phyloP scores from a whole-genome alignment of 148 eudicot species.

The Heliamphora exappendiculata region DNA sequence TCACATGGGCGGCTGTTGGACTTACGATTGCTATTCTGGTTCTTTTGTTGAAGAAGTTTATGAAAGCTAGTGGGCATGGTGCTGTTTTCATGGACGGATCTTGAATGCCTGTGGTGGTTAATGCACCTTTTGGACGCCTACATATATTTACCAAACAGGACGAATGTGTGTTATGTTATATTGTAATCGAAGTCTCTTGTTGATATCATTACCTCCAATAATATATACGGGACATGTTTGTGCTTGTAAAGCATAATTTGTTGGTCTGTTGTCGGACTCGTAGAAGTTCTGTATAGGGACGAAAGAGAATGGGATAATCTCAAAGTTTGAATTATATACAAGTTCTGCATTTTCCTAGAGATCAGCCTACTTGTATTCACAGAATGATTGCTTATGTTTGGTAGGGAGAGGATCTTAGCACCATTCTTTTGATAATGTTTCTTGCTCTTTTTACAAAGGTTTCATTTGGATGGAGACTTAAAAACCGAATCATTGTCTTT shows the following conservation, averaged over 20 bases:
- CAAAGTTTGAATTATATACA: background rate
- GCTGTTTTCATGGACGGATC: slow-evolving; percentile 73
- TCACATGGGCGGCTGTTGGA: slow-evolving; percentile 86
- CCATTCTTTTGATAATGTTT: too few species aligned
- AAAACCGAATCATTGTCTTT: too few species aligned
- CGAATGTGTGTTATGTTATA: background rate
- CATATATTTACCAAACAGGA: slow-evolving; percentile 3
- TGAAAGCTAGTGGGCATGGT: slow-evolving; percentile 76
- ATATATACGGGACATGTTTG: background rate
- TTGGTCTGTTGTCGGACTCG: background rate
- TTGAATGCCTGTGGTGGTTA: slow-evolving; percentile 17
- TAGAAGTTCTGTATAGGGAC: background rate
- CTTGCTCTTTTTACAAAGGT: too few species aligned
- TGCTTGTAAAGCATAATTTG: too few species aligned
- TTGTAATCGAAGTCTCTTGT: background rate
- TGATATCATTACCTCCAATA: background rate
- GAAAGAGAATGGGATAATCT: background rate
- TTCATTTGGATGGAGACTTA: too few species aligned
- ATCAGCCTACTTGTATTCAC: background rate
- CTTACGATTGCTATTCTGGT: slow-evolving; percentile 70
- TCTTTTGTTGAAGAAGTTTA: slow-evolving; percentile 77
- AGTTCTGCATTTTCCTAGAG: background rate
- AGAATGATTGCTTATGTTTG: background rate
- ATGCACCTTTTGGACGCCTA: background rate
- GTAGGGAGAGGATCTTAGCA: background rate